Evolutionary conservation across 345 rosid genomes (phyloP).

Genomic region (Geranium rotundifolium): DNA sequence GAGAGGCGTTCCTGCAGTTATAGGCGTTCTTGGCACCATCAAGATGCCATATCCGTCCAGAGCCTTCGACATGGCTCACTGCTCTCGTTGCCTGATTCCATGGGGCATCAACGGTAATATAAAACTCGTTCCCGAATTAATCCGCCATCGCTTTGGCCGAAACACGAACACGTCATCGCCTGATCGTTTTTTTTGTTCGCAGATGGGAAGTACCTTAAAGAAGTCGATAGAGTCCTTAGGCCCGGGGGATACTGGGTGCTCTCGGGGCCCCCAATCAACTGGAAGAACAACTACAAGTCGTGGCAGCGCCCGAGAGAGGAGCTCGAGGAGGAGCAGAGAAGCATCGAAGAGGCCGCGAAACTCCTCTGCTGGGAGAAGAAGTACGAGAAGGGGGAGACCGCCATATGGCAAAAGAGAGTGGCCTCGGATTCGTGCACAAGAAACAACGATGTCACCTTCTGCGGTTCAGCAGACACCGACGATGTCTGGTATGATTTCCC

Average conservation of each 20-base stretch:
- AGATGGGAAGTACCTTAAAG: slow-evolving; percentile 91
- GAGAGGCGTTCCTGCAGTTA: slow-evolving; percentile 98
- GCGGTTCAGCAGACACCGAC: slow-evolving; percentile 60
- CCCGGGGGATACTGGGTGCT: slow-evolving; percentile 98
- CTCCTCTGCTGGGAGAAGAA: slow-evolving; percentile 98
- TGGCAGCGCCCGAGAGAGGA: slow-evolving; percentile 97
- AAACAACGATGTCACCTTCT: slow-evolving; percentile 53
- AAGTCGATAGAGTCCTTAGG: slow-evolving; percentile 95
- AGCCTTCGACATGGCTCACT: slow-evolving; percentile 96
- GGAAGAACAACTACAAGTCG: slow-evolving; percentile 73
- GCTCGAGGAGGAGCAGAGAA: slow-evolving; percentile 77
- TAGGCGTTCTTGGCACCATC: slow-evolving; percentile 93
- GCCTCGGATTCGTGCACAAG: slow-evolving; percentile 47
- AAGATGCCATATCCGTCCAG: slow-evolving; percentile 88
- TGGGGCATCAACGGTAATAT: slow-evolving; percentile 89
- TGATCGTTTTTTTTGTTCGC: slow-evolving; percentile 12
- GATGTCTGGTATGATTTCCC: slow-evolving; percentile 62
- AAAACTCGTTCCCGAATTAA: too few relatives aligned
- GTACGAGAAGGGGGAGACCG: slow-evolving; percentile 80
- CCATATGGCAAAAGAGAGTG: slow-evolving; percentile 84
- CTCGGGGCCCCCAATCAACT: slow-evolving; percentile 96
- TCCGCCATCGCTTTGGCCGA: too few relatives aligned
- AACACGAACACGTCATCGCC: slow-evolving; percentile 7
- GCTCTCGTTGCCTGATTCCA: slow-evolving; percentile 95
- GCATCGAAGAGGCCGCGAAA: slow-evolving; percentile 72